These are phyloP conservation scores for Penicillium ochrochloron DNA, from an alignment of 495 filamentous ascomycete species.

Conservation along the genomic window DNA sequence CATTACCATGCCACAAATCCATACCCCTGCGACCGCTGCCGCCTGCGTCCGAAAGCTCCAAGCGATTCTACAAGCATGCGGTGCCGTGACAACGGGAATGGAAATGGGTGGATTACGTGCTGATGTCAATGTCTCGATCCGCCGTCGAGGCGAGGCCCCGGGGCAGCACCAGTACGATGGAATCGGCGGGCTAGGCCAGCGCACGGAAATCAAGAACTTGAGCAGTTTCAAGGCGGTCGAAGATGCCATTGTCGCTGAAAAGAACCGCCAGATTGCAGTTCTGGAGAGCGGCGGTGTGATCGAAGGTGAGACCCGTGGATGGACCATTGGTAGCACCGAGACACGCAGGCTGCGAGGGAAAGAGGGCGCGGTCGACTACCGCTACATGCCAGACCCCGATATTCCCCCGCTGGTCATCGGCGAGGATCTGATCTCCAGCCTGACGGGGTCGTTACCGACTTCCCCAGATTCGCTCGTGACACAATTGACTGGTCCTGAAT, in stretches of 20 bases:
- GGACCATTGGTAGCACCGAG: slow-evolving; percentile 80
- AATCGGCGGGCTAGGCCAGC: slow-evolving; percentile 70
- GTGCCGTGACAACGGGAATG: slow-evolving; percentile 88
- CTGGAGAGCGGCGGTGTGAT: slow-evolving; percentile 79
- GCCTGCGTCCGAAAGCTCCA: slow-evolving; percentile 90
- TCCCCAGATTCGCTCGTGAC: slow-evolving; percentile 72
- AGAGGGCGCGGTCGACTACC: slow-evolving; percentile 95
- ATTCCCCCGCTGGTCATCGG: slow-evolving; percentile 79
- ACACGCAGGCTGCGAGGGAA: slow-evolving; percentile 81
- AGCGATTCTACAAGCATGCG: slow-evolving; percentile 73
- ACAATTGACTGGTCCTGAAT: slow-evolving; percentile 56
- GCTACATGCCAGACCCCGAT: slow-evolving; percentile 98
- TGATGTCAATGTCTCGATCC: slow-evolving; percentile 94
- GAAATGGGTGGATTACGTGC: slow-evolving; percentile 88
- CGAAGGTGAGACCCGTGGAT: slow-evolving; percentile 89
- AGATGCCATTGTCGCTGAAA: slow-evolving; percentile 89
- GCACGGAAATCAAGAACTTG: slow-evolving; percentile 98
- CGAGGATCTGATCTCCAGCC: slow-evolving; percentile 64
- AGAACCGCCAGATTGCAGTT: slow-evolving; percentile 81
- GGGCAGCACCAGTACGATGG: slow-evolving; percentile 57
- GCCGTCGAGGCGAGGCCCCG: slow-evolving; percentile 51
- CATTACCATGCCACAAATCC: slow-evolving; percentile 87
- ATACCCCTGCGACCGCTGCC: slow-evolving; percentile 81
- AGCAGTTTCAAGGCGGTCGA: slow-evolving; percentile 93
- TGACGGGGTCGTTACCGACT: slow-evolving; percentile 63